phyloP scores from a whole-genome alignment of 768 basidiomycete genomes.

The Pulveroboletus ravenelii region DNA sequence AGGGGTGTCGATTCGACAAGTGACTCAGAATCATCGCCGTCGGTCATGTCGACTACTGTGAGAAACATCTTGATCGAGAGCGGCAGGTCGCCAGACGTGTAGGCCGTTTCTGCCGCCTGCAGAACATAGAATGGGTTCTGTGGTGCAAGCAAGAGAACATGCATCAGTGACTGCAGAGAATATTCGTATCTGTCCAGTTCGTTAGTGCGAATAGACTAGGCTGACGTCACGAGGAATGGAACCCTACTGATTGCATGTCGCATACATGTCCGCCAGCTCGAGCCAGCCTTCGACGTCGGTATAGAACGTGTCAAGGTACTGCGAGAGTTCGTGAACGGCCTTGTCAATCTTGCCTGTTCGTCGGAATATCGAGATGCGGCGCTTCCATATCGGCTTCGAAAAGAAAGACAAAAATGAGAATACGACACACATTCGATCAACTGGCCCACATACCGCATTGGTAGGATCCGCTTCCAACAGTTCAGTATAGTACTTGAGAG shows the following conservation, averaged over 20 bases:
- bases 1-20: conserved; percentile 47
- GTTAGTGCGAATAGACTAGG: background rate
- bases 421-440: background rate
- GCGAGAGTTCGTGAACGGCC: conserved; percentile 66
- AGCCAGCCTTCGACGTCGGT: conserved; percentile 86
- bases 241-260: conserved; percentile 67
- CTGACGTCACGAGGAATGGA: background rate
- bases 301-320: conserved; percentile 83
- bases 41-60: conserved; percentile 73
- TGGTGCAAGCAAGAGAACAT: conserved; percentile 76
- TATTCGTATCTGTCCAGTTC: conserved; percentile 52
- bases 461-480: conserved; percentile 61
- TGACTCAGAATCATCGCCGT: conserved; percentile 46
- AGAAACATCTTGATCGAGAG: conserved; percentile 79
- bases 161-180: conserved; percentile 72
- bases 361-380: conserved; percentile 70
- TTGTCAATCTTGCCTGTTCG: conserved; percentile 57
- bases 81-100: conserved; percentile 69
- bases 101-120: conserved; percentile 86
- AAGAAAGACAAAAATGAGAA: background rate
- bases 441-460: conserved; percentile 58
- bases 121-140: conserved; percentile 83
- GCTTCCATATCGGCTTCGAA: conserved; percentile 63
- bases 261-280: conserved; percentile 78
- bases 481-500: conserved; percentile 58